phyloP scores from a whole-genome alignment of 768 basidiomycete species.

The Tulasnella sp. region DNA sequence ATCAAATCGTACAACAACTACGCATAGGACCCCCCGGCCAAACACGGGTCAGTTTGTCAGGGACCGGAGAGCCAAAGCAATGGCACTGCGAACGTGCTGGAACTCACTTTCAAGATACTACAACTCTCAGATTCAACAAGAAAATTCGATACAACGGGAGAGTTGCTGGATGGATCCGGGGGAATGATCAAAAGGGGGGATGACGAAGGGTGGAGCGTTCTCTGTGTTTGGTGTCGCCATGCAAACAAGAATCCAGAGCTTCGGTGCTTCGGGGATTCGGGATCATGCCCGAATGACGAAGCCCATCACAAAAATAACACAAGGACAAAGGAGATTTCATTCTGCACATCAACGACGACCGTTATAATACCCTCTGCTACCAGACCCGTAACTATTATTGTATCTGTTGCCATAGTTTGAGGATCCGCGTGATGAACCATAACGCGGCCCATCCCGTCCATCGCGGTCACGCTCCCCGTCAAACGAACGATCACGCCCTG shows the following conservation, averaged over 20 bases:
- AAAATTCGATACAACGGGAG: neutral
- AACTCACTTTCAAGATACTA: neutral
- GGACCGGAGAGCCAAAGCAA: too few relatives aligned
- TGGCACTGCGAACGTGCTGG: too few relatives aligned
- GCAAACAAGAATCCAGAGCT: neutral
- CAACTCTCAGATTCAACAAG: neutral
- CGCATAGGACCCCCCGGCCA: too few relatives aligned
- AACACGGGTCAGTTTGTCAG: too few relatives aligned
- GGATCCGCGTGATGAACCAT: neutral
- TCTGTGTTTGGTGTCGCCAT: neutral
- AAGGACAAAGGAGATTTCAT: neutral
- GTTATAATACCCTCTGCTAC: neutral
- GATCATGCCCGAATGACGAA: neutral
- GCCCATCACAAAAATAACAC: neutral
- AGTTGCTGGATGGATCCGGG: neutral
- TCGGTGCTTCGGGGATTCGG: neutral
- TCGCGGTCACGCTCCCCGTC: neutral
- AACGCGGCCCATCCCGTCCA: neutral
- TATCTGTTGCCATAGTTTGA: neutral
- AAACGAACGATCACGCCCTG: neutral
- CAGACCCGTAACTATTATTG: neutral
- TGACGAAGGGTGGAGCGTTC: neutral
- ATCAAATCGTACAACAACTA: neutral
- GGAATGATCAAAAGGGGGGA: neutral
- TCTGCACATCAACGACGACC: neutral